These are phyloP conservation scores for Microsporum ferrugineum DNA, from an alignment of 2,329 filamentous ascomycete genomes.

Conservation along the genomic window DNA sequence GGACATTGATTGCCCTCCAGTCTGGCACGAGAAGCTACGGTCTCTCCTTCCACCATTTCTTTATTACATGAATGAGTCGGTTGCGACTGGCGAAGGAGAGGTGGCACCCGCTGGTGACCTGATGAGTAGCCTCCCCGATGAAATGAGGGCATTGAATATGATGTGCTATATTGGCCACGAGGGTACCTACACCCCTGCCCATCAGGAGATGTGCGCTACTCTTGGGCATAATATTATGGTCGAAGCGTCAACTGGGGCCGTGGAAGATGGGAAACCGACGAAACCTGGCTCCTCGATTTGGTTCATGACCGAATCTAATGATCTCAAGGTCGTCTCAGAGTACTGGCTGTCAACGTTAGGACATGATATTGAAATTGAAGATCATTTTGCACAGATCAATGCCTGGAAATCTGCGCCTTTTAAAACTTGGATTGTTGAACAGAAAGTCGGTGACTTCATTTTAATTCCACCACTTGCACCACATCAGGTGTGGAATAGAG, in stretches of 20 bases:
- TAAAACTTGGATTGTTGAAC: constrained; percentile 83
- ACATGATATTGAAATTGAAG: constrained; percentile 93
- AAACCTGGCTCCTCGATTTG: constrained; percentile 83
- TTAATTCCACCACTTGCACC: constrained; percentile 84
- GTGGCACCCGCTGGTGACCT: constrained; percentile 63
- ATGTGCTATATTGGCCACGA: constrained; percentile 99
- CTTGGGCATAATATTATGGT: constrained; percentile 98
- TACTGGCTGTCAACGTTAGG: constrained; percentile 89
- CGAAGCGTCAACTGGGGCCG: constrained; percentile 58
- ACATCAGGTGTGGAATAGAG: constrained; percentile 97
- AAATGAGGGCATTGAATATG: constrained; percentile 88
- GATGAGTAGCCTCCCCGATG: constrained; percentile 78
- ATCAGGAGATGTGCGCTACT: constrained; percentile 95
- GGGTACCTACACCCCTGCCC: constrained; percentile 88
- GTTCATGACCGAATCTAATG: constrained; percentile 98
- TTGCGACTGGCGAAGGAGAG: constrained; percentile 40
- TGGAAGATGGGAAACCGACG: constrained; percentile 56
- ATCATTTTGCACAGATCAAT: constrained; percentile 90
- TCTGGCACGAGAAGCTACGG: constrained; percentile 72
- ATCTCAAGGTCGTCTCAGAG: constrained; percentile 78
- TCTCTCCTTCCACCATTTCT: constrained; percentile 68
- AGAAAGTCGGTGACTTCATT: constrained; percentile 82
- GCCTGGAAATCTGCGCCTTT: constrained; percentile 94
- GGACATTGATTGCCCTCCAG: constrained; percentile 84
- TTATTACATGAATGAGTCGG: constrained; percentile 80